Evolutionary conservation across 257 asterid genomes (phyloP).

Genomic region (Euphrasia confusa): DNA sequence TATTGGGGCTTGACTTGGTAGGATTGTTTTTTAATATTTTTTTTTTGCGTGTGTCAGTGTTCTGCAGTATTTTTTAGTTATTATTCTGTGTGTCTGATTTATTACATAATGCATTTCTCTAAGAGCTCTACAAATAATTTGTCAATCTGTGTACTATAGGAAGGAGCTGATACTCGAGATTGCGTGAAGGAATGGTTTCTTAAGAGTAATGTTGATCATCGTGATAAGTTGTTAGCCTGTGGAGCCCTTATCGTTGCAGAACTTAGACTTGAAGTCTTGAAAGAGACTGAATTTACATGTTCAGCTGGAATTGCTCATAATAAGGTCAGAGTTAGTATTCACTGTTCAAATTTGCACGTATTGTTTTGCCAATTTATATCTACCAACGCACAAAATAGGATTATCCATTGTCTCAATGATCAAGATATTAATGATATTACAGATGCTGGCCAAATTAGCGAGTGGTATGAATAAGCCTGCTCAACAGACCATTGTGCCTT

Average conservation of each 20-base stretch:
- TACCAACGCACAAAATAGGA: constrained; percentile 5
- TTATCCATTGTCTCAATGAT: constrained; percentile 23
- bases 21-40: not conserved
- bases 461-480: constrained; percentile 99
- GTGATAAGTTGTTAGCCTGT: constrained; percentile 80
- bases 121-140: constrained; percentile 11
- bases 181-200: constrained; percentile 62
- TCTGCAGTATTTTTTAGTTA: not conserved
- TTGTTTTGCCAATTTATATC: not conserved
- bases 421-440: constrained; percentile 28
- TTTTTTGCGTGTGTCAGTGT: not conserved
- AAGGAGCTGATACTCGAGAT: constrained; percentile 36
- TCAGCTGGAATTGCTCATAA: constrained; percentile 98
- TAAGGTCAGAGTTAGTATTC: constrained; percentile 48
- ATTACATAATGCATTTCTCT: constrained; percentile 13
- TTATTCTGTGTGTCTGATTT: constrained; percentile 10
- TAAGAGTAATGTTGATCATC: constrained; percentile 47
- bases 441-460: constrained; percentile 95
- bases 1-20: constrained; percentile 77
- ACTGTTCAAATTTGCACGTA: not conserved
- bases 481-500: constrained; percentile 89
- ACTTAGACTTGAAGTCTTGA: constrained; percentile 72
- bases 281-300: constrained; percentile 83
- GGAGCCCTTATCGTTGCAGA: constrained; percentile 90
- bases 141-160: constrained; percentile 36